Base-by-base conservation (phyloP, 371 early-diverging fungal species). In the Umbelopsis sp. region DNA sequence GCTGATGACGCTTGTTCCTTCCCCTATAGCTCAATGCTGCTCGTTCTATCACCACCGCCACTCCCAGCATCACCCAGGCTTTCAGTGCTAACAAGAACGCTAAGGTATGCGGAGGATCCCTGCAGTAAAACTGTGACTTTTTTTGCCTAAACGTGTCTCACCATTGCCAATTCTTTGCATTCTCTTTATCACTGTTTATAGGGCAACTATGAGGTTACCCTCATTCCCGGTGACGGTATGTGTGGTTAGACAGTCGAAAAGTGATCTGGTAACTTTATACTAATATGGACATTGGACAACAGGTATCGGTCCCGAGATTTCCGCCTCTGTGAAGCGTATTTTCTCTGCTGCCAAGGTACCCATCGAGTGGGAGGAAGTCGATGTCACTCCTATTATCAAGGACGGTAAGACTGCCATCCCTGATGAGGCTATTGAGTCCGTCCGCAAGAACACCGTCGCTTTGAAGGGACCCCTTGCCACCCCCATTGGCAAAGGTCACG, bases 401-500 rank as follows among this genome's bases (percentile, higher is more conserved):
- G 92, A 96, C 75, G 98, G 98, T 65, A 92, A 92, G 86, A 96
- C 96, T 52, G 91, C 89, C 68, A 96, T 98, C 72, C 97, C 98
- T 44, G 91, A 95, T 73, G 93, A 89, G 46, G 97, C 98, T 44
- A 86, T 95, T 68, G 77, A 89, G 76, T 96, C 96, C 63, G 92
- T 99, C 70, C 93, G 93, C 80, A 89, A 90, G 77, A 97, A 94
- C 87, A 97, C 95, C 72, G 92, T 99, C 66, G 99, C 97, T 45
- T 89, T 99, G 73, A 99, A 99, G 88, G 97, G 94, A 70, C 98
- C 98, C 67, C 88, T 99, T 76, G 98, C 94, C 65, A 99, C 99
- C 35, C 98, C 99, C 48, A 91, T 99, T 72, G 98, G 98, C 76
- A 99, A 97, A 84, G 99, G 98, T 70, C 98, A 97, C 85, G 97